Evolutionary conservation across 176 grass and related monocot genomes (phyloP).

Genomic region (Oryza australiensis): DNA sequence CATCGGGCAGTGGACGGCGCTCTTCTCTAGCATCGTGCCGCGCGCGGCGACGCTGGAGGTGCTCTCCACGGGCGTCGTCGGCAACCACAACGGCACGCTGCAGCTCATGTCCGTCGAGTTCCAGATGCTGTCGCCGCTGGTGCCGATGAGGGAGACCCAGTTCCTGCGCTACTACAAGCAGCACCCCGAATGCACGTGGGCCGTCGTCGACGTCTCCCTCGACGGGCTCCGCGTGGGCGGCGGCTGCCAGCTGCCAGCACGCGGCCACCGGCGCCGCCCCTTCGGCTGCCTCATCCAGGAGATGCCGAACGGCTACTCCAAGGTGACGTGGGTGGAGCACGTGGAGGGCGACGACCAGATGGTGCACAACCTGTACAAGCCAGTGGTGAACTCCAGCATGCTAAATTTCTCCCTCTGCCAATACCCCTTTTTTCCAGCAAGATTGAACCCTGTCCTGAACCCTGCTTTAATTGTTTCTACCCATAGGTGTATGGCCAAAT

Average conservation of each 20-base stretch:
- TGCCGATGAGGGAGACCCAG: constrained; percentile 70
- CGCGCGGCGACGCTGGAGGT: constrained; percentile 65
- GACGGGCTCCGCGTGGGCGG: constrained; percentile 45
- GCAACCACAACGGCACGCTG: constrained; percentile 79
- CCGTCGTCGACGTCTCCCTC: constrained; percentile 80
- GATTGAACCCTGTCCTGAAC: not conserved
- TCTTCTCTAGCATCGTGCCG: constrained; percentile 87
- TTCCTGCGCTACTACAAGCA: constrained; percentile 96
- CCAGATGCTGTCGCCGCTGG: constrained; percentile 73
- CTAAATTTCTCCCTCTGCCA: not conserved
- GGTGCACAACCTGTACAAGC: constrained; percentile 74
- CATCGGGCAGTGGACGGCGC: constrained; percentile 67
- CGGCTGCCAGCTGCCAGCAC: not conserved
- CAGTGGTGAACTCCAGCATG: constrained; percentile 65
- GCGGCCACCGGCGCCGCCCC: constrained; percentile 57
- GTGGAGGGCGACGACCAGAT: constrained; percentile 63
- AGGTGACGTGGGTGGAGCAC: constrained; percentile 94
- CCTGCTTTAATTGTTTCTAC: not conserved
- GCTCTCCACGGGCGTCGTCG: constrained; percentile 75
- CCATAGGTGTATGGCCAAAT: too few relatives aligned
- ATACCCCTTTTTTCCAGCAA: not conserved
- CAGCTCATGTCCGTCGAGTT: constrained; percentile 94
- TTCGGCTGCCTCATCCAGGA: constrained; percentile 85
- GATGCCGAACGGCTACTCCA: constrained; percentile 83
- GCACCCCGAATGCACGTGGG: constrained; percentile 64